A percentile compares a stretch with the other conserved stretches of the same genome.
phyloP scores from a whole-genome alignment of 805 yeast species.

The Candida vartiovaarae region DNA sequence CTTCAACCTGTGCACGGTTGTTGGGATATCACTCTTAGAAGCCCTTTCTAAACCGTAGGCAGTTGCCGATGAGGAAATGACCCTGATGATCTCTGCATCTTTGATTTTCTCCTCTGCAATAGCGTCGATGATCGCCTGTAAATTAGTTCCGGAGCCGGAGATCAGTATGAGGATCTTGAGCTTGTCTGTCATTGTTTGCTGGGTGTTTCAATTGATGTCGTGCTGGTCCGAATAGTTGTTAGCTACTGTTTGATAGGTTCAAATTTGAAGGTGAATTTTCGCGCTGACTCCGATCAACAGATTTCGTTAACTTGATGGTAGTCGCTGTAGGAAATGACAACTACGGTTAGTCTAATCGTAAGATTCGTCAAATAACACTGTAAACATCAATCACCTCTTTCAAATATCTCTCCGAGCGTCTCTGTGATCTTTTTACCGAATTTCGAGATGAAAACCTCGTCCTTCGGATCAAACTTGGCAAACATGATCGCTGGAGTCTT shows the following conservation, averaged over 20 bases:
- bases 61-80: conserved; percentile 75
- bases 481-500: conserved; percentile 64
- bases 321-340: too few species aligned
- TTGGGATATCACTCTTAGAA: conserved; percentile 56
- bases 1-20: conserved; percentile 64
- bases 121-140: conserved; percentile 90
- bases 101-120: conserved; percentile 31
- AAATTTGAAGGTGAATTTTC: too few species aligned
- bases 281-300: too few species aligned
- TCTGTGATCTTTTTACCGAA: conserved; percentile 27
- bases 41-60: conserved; percentile 91
- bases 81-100: conserved; percentile 55
- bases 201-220: too few species aligned
- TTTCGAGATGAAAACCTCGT: conserved; percentile 17
- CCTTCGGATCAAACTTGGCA: conserved; percentile 32
- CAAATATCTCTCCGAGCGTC: conserved; percentile 12
- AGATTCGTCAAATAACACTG: too few species aligned
- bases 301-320: too few species aligned
- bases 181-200: background rate
- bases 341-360: too few species aligned
- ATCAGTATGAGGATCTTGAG: conserved; percentile 56
- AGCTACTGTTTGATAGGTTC: too few species aligned
- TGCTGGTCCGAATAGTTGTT: too few species aligned
- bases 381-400: background rate
- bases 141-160: conserved; percentile 93